Percentiles rank a stretch among this genome's conserved stretches.
Evolutionary conservation across 2,329 filamentous ascomycete species (phyloP).

Genomic region (Plenodomus lindquistii): DNA sequence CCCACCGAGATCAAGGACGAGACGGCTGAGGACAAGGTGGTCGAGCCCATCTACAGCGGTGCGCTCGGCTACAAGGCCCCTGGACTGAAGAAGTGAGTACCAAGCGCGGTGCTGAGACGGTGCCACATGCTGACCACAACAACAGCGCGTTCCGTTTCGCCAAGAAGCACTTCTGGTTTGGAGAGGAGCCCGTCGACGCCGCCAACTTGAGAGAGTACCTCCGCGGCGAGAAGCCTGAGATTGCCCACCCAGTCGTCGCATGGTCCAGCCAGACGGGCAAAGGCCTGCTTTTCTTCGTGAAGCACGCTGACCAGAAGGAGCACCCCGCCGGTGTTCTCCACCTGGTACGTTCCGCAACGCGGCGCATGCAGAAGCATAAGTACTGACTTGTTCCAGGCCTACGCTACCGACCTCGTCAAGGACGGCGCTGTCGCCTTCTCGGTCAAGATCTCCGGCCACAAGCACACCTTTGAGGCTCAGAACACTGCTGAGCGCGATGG

Average conservation of each 20-base stretch:
- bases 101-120: background rate
- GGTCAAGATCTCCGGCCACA: constrained; percentile 82
- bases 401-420: constrained; percentile 72
- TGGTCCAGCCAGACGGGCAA: constrained; percentile 95
- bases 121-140: constrained; percentile 12
- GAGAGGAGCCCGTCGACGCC: constrained; percentile 69
- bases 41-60: constrained; percentile 78
- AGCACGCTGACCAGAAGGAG: constrained; percentile 80
- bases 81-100: constrained; percentile 82
- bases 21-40: constrained; percentile 53
- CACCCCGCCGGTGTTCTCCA: constrained; percentile 81
- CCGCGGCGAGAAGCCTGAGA: constrained; percentile 82
- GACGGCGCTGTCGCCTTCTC: constrained; percentile 81
- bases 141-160: constrained; percentile 81
- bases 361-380: background rate
- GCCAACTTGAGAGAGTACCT: constrained; percentile 78
- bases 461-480: constrained; percentile 88
- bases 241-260: constrained; percentile 77
- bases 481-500: constrained; percentile 78
- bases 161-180: constrained; percentile 82
- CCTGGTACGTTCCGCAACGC: constrained; percentile 63
- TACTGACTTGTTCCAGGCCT: constrained; percentile 56
- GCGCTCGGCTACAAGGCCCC: constrained; percentile 87
- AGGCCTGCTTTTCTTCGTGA: constrained; percentile 89
- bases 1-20: constrained; percentile 43